Evolutionary conservation across 2,329 filamentous ascomycete genomes (phyloP).

Genomic region (Hypoxylon sp.): DNA sequence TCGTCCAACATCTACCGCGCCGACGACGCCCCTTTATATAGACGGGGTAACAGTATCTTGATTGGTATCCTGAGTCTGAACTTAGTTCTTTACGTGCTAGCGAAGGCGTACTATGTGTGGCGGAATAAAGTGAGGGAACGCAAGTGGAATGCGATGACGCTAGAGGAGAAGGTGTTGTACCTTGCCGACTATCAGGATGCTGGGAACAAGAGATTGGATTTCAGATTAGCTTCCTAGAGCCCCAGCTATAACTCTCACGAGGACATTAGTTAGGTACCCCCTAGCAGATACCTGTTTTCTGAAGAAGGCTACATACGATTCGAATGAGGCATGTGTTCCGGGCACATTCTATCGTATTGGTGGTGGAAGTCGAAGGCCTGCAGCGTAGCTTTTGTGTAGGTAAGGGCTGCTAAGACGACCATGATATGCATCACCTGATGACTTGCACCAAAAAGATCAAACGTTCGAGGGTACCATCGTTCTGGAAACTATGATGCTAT

Average conservation of each 20-base stretch:
- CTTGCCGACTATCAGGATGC: conserved; percentile 60
- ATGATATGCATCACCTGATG: conserved; percentile 66
- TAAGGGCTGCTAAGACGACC: conserved; percentile 60
- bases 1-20: conserved; percentile 65
- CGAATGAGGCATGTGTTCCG: background rate
- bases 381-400: conserved; percentile 56
- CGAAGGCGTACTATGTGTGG: conserved; percentile 67
- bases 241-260: background rate
- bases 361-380: conserved; percentile 56
- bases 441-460: conserved; percentile 63
- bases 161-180: conserved; percentile 65
- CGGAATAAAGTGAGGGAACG: conserved; percentile 63
- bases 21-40: conserved; percentile 68
- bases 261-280: too few relatives aligned
- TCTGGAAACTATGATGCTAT: conserved; percentile 59
- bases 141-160: conserved; percentile 64
- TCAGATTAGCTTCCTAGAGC: conserved; percentile 56
- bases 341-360: conserved; percentile 9
- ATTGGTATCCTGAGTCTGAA: conserved; percentile 66
- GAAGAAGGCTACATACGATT: background rate
- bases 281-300: too few relatives aligned
- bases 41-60: conserved; percentile 67
- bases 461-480: conserved; percentile 59
- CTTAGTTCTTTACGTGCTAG: conserved; percentile 63
- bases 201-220: conserved; percentile 63